phyloP scores from a whole-genome alignment of 2,329 filamentous ascomycete species.

The Furcasterigmium sp. region DNA sequence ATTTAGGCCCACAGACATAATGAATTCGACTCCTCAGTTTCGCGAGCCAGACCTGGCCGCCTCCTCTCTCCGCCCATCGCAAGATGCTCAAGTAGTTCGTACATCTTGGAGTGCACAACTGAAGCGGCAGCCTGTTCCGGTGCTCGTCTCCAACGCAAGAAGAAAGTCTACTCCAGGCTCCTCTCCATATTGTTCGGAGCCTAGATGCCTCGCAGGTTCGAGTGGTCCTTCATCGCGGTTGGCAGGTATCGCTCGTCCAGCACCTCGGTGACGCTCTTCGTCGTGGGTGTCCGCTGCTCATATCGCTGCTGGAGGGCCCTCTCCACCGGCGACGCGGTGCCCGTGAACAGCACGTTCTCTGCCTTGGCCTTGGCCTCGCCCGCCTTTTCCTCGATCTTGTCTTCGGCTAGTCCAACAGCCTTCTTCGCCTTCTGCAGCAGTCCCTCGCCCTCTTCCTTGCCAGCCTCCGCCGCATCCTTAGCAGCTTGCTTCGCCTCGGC shows the following conservation, averaged over 20 bases:
- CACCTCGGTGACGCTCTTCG: conserved; percentile 47
- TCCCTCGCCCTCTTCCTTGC: conserved; percentile 7
- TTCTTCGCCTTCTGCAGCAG: conserved; percentile 22
- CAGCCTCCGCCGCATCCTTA: conserved; percentile 8
- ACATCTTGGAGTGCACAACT: too few relatives aligned
- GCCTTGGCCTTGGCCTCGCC: conserved; percentile 28
- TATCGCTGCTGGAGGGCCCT: conserved; percentile 48
- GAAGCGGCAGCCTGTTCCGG: too few relatives aligned
- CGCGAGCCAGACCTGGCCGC: too few relatives aligned
- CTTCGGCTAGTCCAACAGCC: conserved; percentile 15
- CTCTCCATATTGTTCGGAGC: too few relatives aligned
- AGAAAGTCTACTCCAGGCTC: not conserved
- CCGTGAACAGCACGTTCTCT: conserved; percentile 15
- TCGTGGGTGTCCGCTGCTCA: conserved; percentile 32
- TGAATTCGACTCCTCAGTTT: too few relatives aligned
- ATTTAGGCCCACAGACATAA: too few relatives aligned
- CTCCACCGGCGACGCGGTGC: conserved; percentile 33
- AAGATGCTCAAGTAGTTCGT: too few relatives aligned
- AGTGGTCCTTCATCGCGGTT: conserved; percentile 38
- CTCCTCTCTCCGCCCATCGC: too few relatives aligned
- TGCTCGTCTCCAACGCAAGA: too few relatives aligned
- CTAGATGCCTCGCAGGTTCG: conserved; percentile 32
- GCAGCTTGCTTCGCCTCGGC: conserved; percentile 10
- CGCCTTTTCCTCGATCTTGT: conserved; percentile 21
- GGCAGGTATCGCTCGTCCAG: conserved; percentile 51